These are phyloP conservation scores for Arachnopeziza araneosa DNA, from an alignment of 2,329 filamentous ascomycete species.

Conservation along the genomic window DNA sequence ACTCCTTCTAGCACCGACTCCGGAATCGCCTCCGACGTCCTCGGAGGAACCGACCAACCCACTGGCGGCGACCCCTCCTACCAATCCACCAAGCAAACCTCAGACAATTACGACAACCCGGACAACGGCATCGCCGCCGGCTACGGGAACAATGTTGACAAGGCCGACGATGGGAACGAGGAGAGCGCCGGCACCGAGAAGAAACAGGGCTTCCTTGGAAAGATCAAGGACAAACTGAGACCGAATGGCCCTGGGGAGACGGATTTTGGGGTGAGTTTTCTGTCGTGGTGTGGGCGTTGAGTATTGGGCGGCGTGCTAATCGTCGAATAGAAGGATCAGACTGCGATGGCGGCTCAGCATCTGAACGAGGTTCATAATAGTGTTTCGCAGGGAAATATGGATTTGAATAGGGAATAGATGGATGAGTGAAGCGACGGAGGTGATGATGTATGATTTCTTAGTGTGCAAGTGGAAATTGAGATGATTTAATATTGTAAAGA, in stretches of 20 bases:
- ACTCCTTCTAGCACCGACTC: neutral
- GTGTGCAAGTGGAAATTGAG: too few species aligned
- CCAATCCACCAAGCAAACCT: neutral
- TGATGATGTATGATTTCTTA: too few species aligned
- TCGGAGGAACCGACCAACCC: neutral
- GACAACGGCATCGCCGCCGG: neutral
- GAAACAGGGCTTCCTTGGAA: slow-evolving; percentile 3
- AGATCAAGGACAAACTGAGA: slow-evolving; percentile 6
- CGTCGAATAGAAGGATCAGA: neutral
- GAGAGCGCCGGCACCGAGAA: neutral
- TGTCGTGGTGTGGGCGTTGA: neutral
- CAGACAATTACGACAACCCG: neutral
- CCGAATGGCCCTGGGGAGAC: neutral
- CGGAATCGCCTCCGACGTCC: neutral
- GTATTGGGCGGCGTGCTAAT: neutral
- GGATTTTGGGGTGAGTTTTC: neutral
- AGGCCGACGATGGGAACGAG: neutral
- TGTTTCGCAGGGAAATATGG: neutral
- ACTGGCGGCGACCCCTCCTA: neutral
- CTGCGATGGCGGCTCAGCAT: neutral
- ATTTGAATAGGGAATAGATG: neutral
- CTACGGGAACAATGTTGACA: neutral
- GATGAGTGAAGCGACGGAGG: neutral
- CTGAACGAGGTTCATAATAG: neutral
- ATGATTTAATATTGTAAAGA: too few species aligned